Evolutionary conservation across 2,329 filamentous ascomycete genomes (phyloP).

Genomic region (Mollisiaceae sp.): DNA sequence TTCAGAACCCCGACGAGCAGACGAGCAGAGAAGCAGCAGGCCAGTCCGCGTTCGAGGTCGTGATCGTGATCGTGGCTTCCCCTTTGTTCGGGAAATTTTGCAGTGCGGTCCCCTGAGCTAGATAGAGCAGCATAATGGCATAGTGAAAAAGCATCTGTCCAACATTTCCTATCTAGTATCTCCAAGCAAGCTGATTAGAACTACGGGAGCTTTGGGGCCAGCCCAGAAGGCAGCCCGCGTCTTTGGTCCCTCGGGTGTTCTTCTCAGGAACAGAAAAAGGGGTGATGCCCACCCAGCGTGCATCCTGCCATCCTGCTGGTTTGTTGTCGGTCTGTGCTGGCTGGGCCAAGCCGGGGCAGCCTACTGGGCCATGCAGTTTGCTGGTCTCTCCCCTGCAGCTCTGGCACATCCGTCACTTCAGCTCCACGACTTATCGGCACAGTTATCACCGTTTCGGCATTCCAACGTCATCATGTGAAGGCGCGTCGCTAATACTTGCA

Average conservation of each 20-base stretch:
- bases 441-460: constrained; percentile 3
- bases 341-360: not conserved
- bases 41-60: not conserved
- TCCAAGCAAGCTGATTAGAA: not conserved
- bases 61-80: not conserved
- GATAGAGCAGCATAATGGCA: not conserved
- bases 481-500: not conserved
- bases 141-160: not conserved
- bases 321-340: constrained; percentile 8
- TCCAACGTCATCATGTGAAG: constrained; percentile 7
- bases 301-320: not conserved
- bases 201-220: not conserved
- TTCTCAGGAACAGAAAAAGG: constrained; percentile 2
- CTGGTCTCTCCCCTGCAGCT: not conserved
- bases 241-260: not conserved
- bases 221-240: not conserved
- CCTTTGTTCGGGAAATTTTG: constrained; percentile 3
- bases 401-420: constrained; percentile 7
- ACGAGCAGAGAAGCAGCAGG: not conserved
- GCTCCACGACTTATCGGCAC: not conserved
- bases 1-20: not conserved
- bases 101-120: not conserved
- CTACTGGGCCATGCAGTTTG: constrained; percentile 4
- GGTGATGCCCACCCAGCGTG: not conserved
- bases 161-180: not conserved